Base-by-base conservation (phyloP, 805 yeast species). In the Schwanniomyces sp. region DNA sequence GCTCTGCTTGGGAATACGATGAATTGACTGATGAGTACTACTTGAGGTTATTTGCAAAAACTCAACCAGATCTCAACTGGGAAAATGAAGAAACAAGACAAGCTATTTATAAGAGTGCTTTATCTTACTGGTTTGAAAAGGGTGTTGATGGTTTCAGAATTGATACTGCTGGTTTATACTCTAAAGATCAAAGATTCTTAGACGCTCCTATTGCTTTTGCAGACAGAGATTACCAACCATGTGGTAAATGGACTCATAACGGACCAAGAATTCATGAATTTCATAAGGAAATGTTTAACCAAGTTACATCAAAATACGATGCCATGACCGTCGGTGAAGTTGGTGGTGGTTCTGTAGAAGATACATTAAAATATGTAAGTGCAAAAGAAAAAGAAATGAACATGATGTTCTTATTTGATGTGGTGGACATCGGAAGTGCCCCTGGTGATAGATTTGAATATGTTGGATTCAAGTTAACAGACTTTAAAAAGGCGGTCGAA, bases 61-160 rank as follows among this genome's bases (percentile, higher is more conserved):
- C 74, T 28, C 86, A 81, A 62, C 85, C 85, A 10, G 85, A 81
- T 56, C 67, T 81, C 56, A 81, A 81, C 64, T 81, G 85, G 86
- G 85, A 81, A 53, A 79, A 72, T 56, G 71, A 62, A 46, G 75
- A 61, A 43, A 42, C 56, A 14, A 53, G 65, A 52, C 48, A 67
- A 8, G 69, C 68, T 51, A 69, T 80, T 46, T 78, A 78, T 62
- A 66, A 76, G 36, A 59, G 68, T 21, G 81, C 83, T 9, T 61
- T 79, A 52, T 64, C 64, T 32, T 81, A 71, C 62, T 81, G 86
- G 85, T 74, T 74, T 47, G 72, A 76, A 41, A 72, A 74, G 52
- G 85, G 85, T 26, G 71, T 78, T 26, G 82, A 79, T 56, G 85
- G 85, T 2, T 81, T 81, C 67, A 69, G 85, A 64, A 78, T 81